These are phyloP conservation scores for Russula emetica DNA, from an alignment of 768 basidiomycete genomes.

Conservation along the genomic window DNA sequence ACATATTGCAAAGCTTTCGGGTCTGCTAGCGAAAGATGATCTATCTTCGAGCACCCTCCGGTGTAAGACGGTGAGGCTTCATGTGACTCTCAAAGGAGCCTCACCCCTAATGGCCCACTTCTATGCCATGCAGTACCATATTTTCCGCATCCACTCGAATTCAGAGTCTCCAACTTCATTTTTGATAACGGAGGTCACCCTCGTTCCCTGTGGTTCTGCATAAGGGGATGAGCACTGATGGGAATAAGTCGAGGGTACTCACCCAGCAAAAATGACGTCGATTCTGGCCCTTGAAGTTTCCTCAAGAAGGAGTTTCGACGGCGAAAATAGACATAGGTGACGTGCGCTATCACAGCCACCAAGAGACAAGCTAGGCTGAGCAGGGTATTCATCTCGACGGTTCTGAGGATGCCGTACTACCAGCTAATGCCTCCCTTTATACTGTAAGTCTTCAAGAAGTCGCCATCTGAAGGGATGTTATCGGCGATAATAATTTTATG, in stretches of 20 bases:
- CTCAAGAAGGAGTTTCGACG: conserved; percentile 16
- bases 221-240: not conserved
- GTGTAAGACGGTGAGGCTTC: not conserved
- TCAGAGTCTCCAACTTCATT: conserved; percentile 33
- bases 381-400: conserved; percentile 12
- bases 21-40: conserved; percentile 5
- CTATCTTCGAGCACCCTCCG: conserved; percentile 9
- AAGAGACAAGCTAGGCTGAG: conserved; percentile 8
- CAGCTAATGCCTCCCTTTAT: not conserved
- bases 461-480: not conserved
- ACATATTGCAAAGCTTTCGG: conserved; percentile 33
- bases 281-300: conserved; percentile 21
- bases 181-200: conserved; percentile 27
- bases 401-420: not conserved
- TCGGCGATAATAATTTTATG: conserved; percentile 15
- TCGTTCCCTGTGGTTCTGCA: conserved; percentile 29
- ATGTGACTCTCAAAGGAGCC: not conserved
- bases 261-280: conserved; percentile 19
- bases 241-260: not conserved
- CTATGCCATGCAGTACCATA: conserved; percentile 32
- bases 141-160: conserved; percentile 30
- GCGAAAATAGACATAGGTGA: conserved; percentile 14
- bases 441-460: conserved; percentile 14
- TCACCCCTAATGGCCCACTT: conserved; percentile 28
- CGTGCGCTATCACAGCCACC: not conserved